Evolutionary conservation across 495 filamentous ascomycete genomes (phyloP).

Genomic region (Emericellopsis terricola): DNA sequence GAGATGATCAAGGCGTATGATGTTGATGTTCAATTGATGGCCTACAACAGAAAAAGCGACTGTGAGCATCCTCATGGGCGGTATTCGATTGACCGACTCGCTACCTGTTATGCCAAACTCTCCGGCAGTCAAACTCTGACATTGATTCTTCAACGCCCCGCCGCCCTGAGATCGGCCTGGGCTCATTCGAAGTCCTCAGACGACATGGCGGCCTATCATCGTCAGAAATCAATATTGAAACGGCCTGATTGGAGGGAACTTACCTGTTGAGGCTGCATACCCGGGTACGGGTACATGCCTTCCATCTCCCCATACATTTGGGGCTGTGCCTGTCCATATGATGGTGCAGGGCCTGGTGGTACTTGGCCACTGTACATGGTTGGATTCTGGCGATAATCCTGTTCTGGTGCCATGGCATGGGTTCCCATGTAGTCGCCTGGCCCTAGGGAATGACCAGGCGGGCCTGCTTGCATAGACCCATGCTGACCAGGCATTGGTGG

Average conservation of each 20-base stretch:
- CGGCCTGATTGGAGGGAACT: conserved; percentile 8
- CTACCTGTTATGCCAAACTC: too few species aligned
- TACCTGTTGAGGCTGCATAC: conserved; percentile 77
- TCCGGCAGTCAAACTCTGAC: too few species aligned
- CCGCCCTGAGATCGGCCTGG: too few species aligned
- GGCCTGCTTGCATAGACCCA: conserved; percentile 42
- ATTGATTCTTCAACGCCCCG: too few species aligned
- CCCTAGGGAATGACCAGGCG: conserved; percentile 25
- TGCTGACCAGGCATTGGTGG: conserved; percentile 44
- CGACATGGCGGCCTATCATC: conserved; percentile 2
- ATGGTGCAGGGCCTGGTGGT: conserved; percentile 45
- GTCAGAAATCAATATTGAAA: background rate
- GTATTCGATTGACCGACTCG: too few species aligned
- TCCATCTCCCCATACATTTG: conserved; percentile 64
- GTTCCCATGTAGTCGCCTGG: conserved; percentile 49
- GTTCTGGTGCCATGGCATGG: conserved; percentile 47
- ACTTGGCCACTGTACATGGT: conserved; percentile 66
- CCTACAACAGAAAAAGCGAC: too few species aligned
- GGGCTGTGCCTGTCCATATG: conserved; percentile 55
- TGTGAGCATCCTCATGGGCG: too few species aligned
- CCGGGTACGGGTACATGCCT: conserved; percentile 67
- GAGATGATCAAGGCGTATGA: background rate
- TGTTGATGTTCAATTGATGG: too few species aligned
- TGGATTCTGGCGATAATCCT: conserved; percentile 61
- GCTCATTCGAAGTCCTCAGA: conserved; percentile 4